Conservation (phyloP, 768 basidiomycete species). For the Mycena floridula region DNA sequence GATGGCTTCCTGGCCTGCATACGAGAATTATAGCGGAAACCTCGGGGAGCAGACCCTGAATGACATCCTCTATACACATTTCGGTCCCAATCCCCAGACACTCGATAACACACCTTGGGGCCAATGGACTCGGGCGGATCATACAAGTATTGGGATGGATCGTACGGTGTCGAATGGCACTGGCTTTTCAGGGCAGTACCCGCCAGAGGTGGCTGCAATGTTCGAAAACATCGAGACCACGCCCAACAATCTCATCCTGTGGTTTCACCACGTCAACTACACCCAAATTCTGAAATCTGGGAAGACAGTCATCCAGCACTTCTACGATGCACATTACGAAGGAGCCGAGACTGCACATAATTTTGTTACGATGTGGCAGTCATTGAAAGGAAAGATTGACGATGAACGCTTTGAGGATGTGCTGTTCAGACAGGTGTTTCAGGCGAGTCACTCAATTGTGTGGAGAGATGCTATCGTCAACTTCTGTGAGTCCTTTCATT, state of each 20-base stretch:
- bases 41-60: conserved; percentile 12
- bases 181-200: conserved; percentile 12
- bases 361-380: conserved; percentile 9
- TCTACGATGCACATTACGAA: conserved; percentile 13
- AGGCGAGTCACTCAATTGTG: conserved; percentile 11
- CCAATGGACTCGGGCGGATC: conserved; percentile 12
- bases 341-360: conserved; percentile 10
- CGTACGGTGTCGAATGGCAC: conserved; percentile 13
- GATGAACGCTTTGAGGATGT: conserved; percentile 11
- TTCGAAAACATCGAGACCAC: conserved; percentile 9
- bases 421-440: conserved; percentile 10
- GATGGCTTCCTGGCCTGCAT: conserved; percentile 11
- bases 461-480: conserved; percentile 11
- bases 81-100: conserved; percentile 11
- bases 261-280: conserved; percentile 13
- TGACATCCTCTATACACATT: conserved; percentile 12
- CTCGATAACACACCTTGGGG: conserved; percentile 11
- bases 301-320: conserved; percentile 13
- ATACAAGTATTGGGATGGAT: conserved; percentile 11
- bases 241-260: conserved; percentile 9
- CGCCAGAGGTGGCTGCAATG: conserved; percentile 9
- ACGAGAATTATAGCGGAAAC: conserved; percentile 12
- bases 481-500: no score
- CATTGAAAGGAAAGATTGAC: conserved; percentile 9
- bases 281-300: conserved; percentile 11